Evolutionary conservation across 2,329 filamentous ascomycete genomes (phyloP).

Genomic region (Cladosporium sp.): DNA sequence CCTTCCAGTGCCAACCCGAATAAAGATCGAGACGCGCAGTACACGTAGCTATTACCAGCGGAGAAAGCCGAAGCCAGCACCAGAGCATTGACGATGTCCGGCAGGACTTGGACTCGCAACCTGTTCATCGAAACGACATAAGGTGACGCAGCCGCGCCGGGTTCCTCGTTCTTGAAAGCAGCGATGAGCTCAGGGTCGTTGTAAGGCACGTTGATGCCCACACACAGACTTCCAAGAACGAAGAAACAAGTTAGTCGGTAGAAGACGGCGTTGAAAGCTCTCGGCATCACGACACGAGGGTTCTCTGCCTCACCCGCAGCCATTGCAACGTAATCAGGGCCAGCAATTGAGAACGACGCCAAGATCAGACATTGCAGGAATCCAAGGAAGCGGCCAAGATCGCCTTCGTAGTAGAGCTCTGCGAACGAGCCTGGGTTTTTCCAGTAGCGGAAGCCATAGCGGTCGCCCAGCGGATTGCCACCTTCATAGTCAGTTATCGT

Average conservation of each 20-base stretch:
- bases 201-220: slow-evolving; percentile 69
- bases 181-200: slow-evolving; percentile 58
- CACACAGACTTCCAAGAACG: slow-evolving; percentile 66
- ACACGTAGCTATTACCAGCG: slow-evolving; percentile 64
- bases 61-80: slow-evolving; percentile 64
- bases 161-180: slow-evolving; percentile 55
- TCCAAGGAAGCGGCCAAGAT: slow-evolving; percentile 68
- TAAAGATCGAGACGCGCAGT: slow-evolving; percentile 63
- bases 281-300: slow-evolving; percentile 64
- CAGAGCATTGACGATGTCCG: slow-evolving; percentile 69
- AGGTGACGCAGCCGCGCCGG: slow-evolving; percentile 62
- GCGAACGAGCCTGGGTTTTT: slow-evolving; percentile 53
- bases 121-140: slow-evolving; percentile 67
- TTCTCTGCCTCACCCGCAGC: slow-evolving; percentile 68
- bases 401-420: slow-evolving; percentile 60
- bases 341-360: slow-evolving; percentile 64
- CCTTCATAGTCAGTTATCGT: slow-evolving; percentile 7
- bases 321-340: slow-evolving; percentile 64
- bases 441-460: slow-evolving; percentile 70
- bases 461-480: slow-evolving; percentile 68
- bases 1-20: slow-evolving; percentile 63
- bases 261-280: slow-evolving; percentile 74
- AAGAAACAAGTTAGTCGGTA: slow-evolving; percentile 74
- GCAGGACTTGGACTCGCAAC: slow-evolving; percentile 58
- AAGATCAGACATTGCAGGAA: slow-evolving; percentile 72